Evolutionary conservation across 2,329 filamentous ascomycete species (phyloP).

Genomic region (Aureobasidium zeae): DNA sequence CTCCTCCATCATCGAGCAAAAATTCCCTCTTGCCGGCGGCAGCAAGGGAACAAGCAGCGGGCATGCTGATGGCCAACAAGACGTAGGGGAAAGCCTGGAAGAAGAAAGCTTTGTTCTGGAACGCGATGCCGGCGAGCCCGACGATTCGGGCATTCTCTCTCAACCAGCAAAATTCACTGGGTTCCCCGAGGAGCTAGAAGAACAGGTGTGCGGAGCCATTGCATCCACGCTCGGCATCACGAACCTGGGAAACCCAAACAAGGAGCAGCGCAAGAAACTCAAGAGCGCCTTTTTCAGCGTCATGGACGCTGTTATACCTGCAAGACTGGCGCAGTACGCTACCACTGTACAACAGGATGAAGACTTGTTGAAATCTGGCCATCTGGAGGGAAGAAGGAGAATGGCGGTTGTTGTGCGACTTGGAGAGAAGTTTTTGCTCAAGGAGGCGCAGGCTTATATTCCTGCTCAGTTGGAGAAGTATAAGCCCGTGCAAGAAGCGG

Average conservation of each 20-base stretch:
- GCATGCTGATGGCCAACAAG: conserved; percentile 3
- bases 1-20: conserved; percentile 17
- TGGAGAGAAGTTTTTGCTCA: conserved; percentile 9
- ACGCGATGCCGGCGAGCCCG: conserved; percentile 14
- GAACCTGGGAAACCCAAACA: neutral
- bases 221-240: neutral
- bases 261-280: conserved; percentile 3
- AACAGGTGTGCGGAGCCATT: conserved; percentile 10
- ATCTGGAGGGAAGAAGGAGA: neutral
- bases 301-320: neutral
- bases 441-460: conserved; percentile 4
- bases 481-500: conserved; percentile 4
- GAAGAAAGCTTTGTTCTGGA: conserved; percentile 15
- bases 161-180: conserved; percentile 3
- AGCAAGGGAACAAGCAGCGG: too few species aligned
- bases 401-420: conserved; percentile 10
- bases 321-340: conserved; percentile 14
- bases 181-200: conserved; percentile 13
- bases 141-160: conserved; percentile 7
- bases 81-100: conserved; percentile 12
- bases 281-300: neutral
- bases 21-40: neutral
- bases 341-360: conserved; percentile 14
- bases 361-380: neutral
- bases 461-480: conserved; percentile 8